phyloP scores from a whole-genome alignment of 768 basidiomycete genomes.

The Epithele typhae region DNA sequence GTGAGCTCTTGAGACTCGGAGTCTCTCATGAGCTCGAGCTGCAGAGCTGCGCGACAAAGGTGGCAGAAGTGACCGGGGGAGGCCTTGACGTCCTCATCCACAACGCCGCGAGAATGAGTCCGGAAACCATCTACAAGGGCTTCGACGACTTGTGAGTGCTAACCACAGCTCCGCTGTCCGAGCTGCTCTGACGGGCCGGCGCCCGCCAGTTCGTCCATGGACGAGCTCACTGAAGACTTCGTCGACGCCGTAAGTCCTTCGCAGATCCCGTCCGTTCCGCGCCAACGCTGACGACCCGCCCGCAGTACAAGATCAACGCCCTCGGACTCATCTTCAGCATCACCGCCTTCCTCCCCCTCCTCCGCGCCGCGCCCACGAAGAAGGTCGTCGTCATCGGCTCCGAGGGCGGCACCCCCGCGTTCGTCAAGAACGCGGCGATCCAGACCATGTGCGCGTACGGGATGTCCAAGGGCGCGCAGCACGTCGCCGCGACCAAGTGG shows the following conservation, averaged over 20 bases:
- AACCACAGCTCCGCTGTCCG: neutral
- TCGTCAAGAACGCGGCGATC: neutral
- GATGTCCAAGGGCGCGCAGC: neutral
- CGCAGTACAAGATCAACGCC: constrained; percentile 31
- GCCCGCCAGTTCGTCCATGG: neutral
- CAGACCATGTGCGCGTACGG: neutral
- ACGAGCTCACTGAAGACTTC: constrained; percentile 5
- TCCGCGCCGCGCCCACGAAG: constrained; percentile 26
- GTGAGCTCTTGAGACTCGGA: too few species aligned
- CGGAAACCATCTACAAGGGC: neutral
- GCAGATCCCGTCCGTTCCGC: neutral
- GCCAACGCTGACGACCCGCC: neutral
- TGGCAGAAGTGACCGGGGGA: neutral
- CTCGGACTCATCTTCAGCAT: constrained; percentile 31
- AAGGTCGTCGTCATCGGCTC: constrained; percentile 31
- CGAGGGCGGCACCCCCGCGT: constrained; percentile 24
- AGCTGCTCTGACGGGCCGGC: neutral
- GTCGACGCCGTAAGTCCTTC: constrained; percentile 2
- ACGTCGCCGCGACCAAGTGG: neutral
- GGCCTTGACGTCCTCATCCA: constrained; percentile 1
- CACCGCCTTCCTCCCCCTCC: constrained; percentile 35
- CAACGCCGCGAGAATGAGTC: neutral
- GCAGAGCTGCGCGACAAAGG: neutral
- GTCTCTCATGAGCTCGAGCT: neutral
- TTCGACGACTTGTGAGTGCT: constrained; percentile 3